Evolutionary conservation across 768 basidiomycete species (phyloP).

Genomic region (Leccinum barrowsii): DNA sequence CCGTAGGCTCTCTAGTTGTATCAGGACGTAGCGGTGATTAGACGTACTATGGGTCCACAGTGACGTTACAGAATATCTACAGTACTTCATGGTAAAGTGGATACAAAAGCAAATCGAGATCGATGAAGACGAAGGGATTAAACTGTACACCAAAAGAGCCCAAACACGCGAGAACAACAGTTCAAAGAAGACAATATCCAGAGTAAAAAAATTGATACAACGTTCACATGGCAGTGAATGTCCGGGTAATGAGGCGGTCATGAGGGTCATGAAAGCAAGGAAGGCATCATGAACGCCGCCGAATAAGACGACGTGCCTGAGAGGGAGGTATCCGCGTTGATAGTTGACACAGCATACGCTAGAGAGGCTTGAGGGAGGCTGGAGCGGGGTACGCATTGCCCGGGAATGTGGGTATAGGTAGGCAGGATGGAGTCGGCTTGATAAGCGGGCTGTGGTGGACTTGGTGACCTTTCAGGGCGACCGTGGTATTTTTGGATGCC

Average conservation of each 20-base stretch:
- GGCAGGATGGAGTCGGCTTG: conserved; percentile 30
- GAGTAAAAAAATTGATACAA: conserved; percentile 17
- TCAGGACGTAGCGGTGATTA: conserved; percentile 34
- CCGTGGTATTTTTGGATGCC: conserved; percentile 43
- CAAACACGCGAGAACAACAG: conserved; percentile 13
- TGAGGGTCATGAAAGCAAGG: conserved; percentile 32
- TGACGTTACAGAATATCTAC: conserved; percentile 33
- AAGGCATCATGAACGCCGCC: conserved; percentile 32
- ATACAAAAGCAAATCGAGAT: conserved; percentile 20
- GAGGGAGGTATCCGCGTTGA: conserved; percentile 24
- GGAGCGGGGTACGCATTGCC: conserved; percentile 36
- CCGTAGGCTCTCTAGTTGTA: conserved; percentile 46
- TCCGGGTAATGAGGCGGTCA: conserved; percentile 20
- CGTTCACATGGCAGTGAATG: conserved; percentile 21
- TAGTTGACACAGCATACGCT: conserved; percentile 42
- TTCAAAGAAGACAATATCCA: conserved; percentile 32
- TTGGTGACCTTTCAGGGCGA: conserved; percentile 29
- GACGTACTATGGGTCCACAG: conserved; percentile 24
- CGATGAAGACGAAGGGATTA: conserved; percentile 20
- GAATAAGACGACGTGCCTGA: conserved; percentile 25
- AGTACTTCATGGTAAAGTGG: conserved; percentile 22
- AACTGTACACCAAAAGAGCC: conserved; percentile 10
- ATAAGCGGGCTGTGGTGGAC: conserved; percentile 25
- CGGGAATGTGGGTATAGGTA: conserved; percentile 29
- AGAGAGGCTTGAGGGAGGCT: conserved; percentile 37